Evolutionary conservation across 106 monocot species (phyloP).

Genomic region (Ottelia alismoides): DNA sequence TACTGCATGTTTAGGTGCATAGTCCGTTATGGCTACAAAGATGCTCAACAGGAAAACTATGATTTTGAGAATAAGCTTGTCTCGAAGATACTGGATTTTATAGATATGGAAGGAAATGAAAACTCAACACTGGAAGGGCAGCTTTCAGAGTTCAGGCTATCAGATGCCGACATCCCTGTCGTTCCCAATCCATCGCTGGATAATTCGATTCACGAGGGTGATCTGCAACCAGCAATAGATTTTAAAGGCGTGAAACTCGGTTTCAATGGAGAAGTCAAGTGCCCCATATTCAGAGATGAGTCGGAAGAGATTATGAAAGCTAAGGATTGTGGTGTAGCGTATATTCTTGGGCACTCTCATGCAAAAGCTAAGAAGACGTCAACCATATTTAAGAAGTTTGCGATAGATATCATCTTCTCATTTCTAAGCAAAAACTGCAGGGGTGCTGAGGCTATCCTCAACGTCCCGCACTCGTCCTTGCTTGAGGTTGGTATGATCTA

Average conservation of each 20-base stretch:
- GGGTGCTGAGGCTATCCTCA: slow-evolving; percentile 29
- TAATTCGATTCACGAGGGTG: not conserved
- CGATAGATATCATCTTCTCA: slow-evolving; percentile 36
- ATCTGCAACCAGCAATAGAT: not conserved
- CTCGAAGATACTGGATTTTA: slow-evolving; percentile 36
- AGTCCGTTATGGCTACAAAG: slow-evolving; percentile 49
- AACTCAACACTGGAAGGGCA: too few relatives aligned
- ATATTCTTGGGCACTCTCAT: slow-evolving; percentile 48
- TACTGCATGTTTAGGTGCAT: slow-evolving; percentile 61
- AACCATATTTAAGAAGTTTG: slow-evolving; percentile 47
- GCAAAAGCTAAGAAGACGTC: slow-evolving; percentile 61
- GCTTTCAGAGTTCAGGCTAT: not conserved
- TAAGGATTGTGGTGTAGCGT: slow-evolving; percentile 60
- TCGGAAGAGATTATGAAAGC: slow-evolving; percentile 46
- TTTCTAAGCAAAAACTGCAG: slow-evolving; percentile 73
- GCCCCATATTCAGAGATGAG: slow-evolving; percentile 23
- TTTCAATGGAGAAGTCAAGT: not conserved
- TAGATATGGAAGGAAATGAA: slow-evolving; percentile 33
- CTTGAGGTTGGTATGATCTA: slow-evolving; percentile 75
- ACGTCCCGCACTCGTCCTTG: slow-evolving; percentile 51
- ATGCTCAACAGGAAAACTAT: slow-evolving; percentile 31
- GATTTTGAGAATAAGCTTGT: slow-evolving; percentile 54
- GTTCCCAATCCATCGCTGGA: not conserved
- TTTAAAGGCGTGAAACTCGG: not conserved
- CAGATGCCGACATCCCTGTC: slow-evolving; percentile 2